phyloP scores from a whole-genome alignment of 768 basidiomycete genomes.

The Lanmaoa pseudosensibilis region DNA sequence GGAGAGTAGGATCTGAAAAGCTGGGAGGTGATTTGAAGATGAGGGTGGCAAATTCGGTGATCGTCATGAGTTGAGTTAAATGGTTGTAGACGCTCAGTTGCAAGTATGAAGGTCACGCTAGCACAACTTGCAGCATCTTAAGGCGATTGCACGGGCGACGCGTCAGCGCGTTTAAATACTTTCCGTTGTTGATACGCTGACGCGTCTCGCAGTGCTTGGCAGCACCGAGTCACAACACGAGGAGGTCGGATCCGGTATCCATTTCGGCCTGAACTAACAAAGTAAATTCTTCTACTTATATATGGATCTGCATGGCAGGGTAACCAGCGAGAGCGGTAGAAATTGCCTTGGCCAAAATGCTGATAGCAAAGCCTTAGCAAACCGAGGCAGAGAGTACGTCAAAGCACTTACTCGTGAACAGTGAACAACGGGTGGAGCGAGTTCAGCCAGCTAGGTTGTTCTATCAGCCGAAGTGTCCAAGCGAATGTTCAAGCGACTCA shows the following conservation, averaged over 20 bases:
- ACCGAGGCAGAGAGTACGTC: background rate
- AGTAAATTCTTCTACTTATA: constrained; percentile 3
- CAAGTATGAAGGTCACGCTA: background rate
- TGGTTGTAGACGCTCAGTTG: background rate
- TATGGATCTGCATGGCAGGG: constrained; percentile 6
- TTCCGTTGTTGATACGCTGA: background rate
- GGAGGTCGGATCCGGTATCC: background rate
- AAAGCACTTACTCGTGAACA: constrained; percentile 52
- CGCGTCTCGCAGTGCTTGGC: background rate
- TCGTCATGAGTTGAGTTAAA: constrained; percentile 32
- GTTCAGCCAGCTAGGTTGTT: constrained; percentile 54
- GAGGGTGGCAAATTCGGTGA: constrained; percentile 46
- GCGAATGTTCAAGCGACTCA: constrained; percentile 33
- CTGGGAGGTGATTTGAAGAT: constrained; percentile 34
- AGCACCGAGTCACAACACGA: background rate
- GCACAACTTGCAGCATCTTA: background rate
- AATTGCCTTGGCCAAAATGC: constrained; percentile 52
- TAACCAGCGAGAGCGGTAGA: constrained; percentile 44
- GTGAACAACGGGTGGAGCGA: constrained; percentile 61
- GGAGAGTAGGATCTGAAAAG: constrained; percentile 30
- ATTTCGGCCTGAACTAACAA: background rate
- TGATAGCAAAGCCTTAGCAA: constrained; percentile 21
- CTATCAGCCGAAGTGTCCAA: background rate
- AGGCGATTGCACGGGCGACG: background rate
- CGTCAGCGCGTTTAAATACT: constrained; percentile 4